Percentiles rank a stretch among this genome's conserved stretches.
Conservation (phyloP, 2,329 filamentous ascomycete genomes). For the Ophiostoma piceae region DNA sequence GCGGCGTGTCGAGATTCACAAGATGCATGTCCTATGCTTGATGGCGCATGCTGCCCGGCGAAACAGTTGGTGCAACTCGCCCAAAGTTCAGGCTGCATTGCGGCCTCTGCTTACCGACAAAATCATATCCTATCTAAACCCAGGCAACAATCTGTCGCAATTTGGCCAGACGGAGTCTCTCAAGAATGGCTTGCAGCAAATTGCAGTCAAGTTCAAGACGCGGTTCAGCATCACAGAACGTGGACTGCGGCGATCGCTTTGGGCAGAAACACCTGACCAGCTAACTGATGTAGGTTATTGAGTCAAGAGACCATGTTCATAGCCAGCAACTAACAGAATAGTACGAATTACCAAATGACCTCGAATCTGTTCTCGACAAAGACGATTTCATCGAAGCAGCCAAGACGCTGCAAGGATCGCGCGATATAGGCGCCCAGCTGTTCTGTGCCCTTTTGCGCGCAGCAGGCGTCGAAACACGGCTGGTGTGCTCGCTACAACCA, state of each 20-base stretch:
- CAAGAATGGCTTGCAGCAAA: constrained; percentile 69
- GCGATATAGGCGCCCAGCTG: constrained; percentile 83
- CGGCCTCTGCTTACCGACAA: constrained; percentile 61
- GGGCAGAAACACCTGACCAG: constrained; percentile 64
- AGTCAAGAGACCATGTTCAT: constrained; percentile 43
- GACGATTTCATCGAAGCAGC: constrained; percentile 70
- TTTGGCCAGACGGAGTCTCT: constrained; percentile 72
- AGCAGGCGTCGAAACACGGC: constrained; percentile 72
- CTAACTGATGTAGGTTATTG: constrained; percentile 32
- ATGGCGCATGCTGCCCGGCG: constrained; percentile 69
- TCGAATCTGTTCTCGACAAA: constrained; percentile 64
- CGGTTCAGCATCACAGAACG: constrained; percentile 67
- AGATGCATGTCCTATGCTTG: constrained; percentile 76
- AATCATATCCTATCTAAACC: constrained; percentile 62
- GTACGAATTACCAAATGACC: constrained; percentile 48
- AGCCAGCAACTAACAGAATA: background rate
- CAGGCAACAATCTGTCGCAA: constrained; percentile 59
- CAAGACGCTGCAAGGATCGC: constrained; percentile 66
- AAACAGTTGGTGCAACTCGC: constrained; percentile 86
- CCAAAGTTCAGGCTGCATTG: constrained; percentile 60
- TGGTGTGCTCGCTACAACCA: constrained; percentile 87
- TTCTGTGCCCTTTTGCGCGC: constrained; percentile 82
- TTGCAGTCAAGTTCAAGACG: constrained; percentile 60
- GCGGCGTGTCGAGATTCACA: constrained; percentile 71
- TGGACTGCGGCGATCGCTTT: constrained; percentile 65